These are phyloP conservation scores for Vanrija pseudolonga DNA, from an alignment of 1,284 basidiomycete genomes.

Conservation along the genomic window DNA sequence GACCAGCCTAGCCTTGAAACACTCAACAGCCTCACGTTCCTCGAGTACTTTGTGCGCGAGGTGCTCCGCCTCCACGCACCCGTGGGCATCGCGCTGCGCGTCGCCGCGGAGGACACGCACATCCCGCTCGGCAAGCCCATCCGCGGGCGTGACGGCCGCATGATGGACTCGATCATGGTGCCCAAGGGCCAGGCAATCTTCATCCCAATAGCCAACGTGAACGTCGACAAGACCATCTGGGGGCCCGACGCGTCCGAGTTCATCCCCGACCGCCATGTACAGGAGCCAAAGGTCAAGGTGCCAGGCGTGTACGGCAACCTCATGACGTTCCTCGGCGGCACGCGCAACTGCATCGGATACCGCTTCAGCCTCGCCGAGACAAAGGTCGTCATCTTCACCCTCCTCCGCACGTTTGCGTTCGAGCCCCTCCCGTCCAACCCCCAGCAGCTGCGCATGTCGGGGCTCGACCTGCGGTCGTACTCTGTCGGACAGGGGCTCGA, in stretches of 20 bases:
- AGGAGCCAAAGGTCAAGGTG: conserved; percentile 41
- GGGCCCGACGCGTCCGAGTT: conserved; percentile 65
- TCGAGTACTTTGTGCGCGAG: conserved; percentile 66
- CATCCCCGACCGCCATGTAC: conserved; percentile 42
- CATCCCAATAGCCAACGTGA: conserved; percentile 55
- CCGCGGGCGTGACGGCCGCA: conserved; percentile 44
- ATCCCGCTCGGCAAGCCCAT: conserved; percentile 58
- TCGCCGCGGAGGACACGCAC: conserved; percentile 56
- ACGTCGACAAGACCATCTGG: conserved; percentile 61
- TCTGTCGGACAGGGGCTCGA: no score
- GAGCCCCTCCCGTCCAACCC: conserved; percentile 45
- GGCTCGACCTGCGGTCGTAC: no score
- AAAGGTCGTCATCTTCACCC: conserved; percentile 57
- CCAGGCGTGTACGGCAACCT: conserved; percentile 63
- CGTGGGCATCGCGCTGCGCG: conserved; percentile 50
- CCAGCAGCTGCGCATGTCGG: neutral
- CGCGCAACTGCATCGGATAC: conserved; percentile 56
- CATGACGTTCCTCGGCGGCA: conserved; percentile 66
- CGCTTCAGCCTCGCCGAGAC: conserved; percentile 62
- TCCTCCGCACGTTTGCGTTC: conserved; percentile 57
- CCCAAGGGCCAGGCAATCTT: conserved; percentile 37
- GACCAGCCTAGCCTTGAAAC: conserved; percentile 29
- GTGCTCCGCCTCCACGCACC: conserved; percentile 63
- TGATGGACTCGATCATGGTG: conserved; percentile 38
- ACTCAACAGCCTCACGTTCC: conserved; percentile 55